A percentile compares a stretch with the other conserved stretches of the same genome.
phyloP scores from a whole-genome alignment of 140 eudicot genomes.

The Anethum foeniculum region DNA sequence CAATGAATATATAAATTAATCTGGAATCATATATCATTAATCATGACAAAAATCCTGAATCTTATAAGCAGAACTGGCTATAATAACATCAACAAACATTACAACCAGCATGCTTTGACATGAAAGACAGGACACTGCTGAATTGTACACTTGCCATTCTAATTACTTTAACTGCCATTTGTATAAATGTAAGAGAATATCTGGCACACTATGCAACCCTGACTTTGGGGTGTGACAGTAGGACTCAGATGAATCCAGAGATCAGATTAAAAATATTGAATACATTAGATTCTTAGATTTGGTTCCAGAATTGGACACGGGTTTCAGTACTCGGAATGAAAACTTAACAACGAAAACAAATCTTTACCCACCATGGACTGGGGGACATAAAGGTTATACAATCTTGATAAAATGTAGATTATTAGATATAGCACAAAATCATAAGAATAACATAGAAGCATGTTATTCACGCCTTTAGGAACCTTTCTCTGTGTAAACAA shows the following conservation, averaged over 20 bases:
- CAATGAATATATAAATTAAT: background rate
- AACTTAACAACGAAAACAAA: background rate
- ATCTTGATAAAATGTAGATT: background rate
- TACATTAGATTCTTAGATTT: background rate
- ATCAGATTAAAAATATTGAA: background rate
- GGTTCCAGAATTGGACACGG: background rate
- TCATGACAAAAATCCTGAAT: slow-evolving; percentile 6
- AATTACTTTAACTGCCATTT: background rate
- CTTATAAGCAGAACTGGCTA: background rate
- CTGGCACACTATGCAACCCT: background rate
- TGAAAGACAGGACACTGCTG: background rate
- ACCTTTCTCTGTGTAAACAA: background rate
- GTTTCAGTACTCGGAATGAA: background rate
- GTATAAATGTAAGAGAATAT: background rate
- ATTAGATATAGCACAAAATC: background rate
- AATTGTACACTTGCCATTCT: background rate
- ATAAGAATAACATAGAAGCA: background rate
- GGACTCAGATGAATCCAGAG: background rate
- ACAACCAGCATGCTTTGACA: background rate
- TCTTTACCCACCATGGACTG: too few species aligned
- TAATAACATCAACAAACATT: background rate
- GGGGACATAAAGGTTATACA: background rate
- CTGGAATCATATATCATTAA: background rate
- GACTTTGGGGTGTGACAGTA: background rate
- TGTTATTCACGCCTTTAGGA: background rate